A percentile compares a stretch with the other conserved stretches of the same genome.
Evolutionary conservation across 2,329 filamentous ascomycete species (phyloP).

Genomic region (Westerdykella aurantiaca): DNA sequence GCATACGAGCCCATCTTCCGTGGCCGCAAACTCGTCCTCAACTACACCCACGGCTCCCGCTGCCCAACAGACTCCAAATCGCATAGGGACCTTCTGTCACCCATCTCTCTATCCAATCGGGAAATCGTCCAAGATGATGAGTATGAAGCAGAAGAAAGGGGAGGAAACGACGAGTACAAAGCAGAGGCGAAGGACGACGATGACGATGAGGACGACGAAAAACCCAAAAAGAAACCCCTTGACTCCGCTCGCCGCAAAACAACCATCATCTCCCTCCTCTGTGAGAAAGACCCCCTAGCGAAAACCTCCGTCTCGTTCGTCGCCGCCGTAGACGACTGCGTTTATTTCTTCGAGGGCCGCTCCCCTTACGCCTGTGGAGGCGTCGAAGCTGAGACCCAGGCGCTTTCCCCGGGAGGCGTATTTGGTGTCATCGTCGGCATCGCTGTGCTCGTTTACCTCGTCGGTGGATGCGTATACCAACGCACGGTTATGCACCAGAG

Average conservation of each 20-base stretch:
- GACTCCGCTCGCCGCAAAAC: slow-evolving; percentile 67
- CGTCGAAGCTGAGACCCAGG: slow-evolving; percentile 52
- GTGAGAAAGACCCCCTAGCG: slow-evolving; percentile 77
- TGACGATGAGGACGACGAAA: slow-evolving; percentile 29
- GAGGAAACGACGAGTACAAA: slow-evolving; percentile 24
- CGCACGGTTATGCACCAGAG: slow-evolving; percentile 88
- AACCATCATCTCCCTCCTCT: slow-evolving; percentile 86
- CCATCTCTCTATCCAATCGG: slow-evolving; percentile 21
- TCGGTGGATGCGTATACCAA: slow-evolving; percentile 93
- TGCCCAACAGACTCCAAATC: slow-evolving; percentile 34
- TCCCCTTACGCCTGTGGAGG: slow-evolving; percentile 78
- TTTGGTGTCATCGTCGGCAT: slow-evolving; percentile 81
- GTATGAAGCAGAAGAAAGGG: slow-evolving; percentile 26
- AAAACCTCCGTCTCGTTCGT: slow-evolving; percentile 76
- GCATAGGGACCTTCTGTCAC: slow-evolving; percentile 15
- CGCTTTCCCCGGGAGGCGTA: slow-evolving; percentile 64
- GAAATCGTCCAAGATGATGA: slow-evolving; percentile 39
- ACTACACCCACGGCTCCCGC: slow-evolving; percentile 48
- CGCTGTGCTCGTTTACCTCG: slow-evolving; percentile 78
- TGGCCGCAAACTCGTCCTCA: slow-evolving; percentile 57
- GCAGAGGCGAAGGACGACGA: slow-evolving; percentile 29
- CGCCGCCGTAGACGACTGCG: slow-evolving; percentile 82
- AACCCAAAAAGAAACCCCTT: slow-evolving; percentile 38
- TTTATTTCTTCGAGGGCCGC: slow-evolving; percentile 92
- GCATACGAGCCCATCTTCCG: slow-evolving; percentile 51